Conservation (phyloP, 2,329 filamentous ascomycete species). For the Coniochaeta hoffmannii region DNA sequence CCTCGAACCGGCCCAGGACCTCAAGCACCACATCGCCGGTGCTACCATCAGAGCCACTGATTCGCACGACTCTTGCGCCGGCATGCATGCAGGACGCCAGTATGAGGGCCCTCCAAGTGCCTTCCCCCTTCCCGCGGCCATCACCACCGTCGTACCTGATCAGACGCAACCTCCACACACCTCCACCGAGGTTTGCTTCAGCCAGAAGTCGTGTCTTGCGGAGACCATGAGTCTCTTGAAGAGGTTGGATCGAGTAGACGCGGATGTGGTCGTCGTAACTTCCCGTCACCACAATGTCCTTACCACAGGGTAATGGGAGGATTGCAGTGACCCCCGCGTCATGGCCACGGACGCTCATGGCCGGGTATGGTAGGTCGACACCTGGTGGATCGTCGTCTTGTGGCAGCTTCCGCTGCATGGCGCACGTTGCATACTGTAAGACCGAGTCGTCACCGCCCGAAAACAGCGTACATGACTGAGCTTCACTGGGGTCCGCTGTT, state of each 20-base stretch:
- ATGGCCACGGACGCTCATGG: conserved; percentile 36
- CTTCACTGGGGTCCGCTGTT: conserved; percentile 4
- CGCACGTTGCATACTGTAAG: conserved; percentile 40
- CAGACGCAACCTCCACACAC: conserved; percentile 79
- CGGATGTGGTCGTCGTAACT: conserved; percentile 86
- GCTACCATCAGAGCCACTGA: conserved; percentile 27
- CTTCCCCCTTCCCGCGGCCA: conserved; percentile 11
- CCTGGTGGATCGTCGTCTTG: conserved; percentile 6
- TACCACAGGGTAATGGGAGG: conserved; percentile 53
- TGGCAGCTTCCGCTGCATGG: not conserved
- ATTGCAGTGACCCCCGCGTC: conserved; percentile 85
- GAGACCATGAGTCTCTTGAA: conserved; percentile 29
- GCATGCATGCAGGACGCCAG: conserved; percentile 93
- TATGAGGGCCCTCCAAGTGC: conserved; percentile 34
- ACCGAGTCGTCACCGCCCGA: conserved; percentile 72
- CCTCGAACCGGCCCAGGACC: conserved; percentile 66
- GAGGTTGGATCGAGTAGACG: conserved; percentile 47
- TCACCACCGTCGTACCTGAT: conserved; percentile 23
- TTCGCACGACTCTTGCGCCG: conserved; percentile 59
- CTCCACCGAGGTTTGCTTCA: conserved; percentile 63
- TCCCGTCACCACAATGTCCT: conserved; percentile 64
- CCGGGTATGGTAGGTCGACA: conserved; percentile 11
- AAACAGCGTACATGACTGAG: conserved; percentile 37
- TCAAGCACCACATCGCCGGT: conserved; percentile 49
- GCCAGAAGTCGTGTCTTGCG: conserved; percentile 46